Evolutionary conservation across 2,329 filamentous ascomycete genomes (phyloP), one percentile per base, ranked within the genome.

Genomic region (Exophiala mesophila): DNA sequence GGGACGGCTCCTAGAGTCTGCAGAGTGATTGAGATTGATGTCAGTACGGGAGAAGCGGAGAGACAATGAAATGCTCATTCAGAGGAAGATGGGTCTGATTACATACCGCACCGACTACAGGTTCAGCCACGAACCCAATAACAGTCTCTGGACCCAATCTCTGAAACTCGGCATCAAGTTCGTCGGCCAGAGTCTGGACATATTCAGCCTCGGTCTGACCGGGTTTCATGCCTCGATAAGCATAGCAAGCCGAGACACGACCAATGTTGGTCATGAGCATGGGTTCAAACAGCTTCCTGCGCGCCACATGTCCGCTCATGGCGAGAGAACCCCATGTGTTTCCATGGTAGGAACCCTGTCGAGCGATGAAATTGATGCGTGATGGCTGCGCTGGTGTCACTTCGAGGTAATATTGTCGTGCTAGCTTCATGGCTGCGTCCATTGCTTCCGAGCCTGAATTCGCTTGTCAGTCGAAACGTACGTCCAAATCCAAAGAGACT

Each of bases 41-140:
- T n/a, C n/a, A n/a, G n/a, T 26, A 26, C 12, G 23, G 23, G 23
- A 26, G 6, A 7, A 6, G 12, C 23, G 23, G 23, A 26, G 7
- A 26, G 23, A 26, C 7, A 12, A 26, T 26, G 12, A n/a, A n/a
- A n/a, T n/a, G n/a, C n/a, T n/a, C n/a, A 17, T 20, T 38, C n/a
- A 5, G 16, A 3, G 3, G 21, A 16, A 21, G 12, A 23, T n/a
- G 17, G 2, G 18, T 12, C 17, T 20, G 10, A 20, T 19, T 9
- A 68, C 72, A 63, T 70, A 83, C 76, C 4, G 82, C 79, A 3
- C 83, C 82, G 10, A 84, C 82, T 1, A 89, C 72, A 0, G 84
- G 80, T 60, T 89, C 85, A 1, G 81, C 80, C 17, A 88, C 71
- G 55, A 89, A 87, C 0, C 80, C 83, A 39, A 78, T 82, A 1